Evolutionary conservation across 305 asterid species (phyloP).

Genomic region (Andrographis paniculata): DNA sequence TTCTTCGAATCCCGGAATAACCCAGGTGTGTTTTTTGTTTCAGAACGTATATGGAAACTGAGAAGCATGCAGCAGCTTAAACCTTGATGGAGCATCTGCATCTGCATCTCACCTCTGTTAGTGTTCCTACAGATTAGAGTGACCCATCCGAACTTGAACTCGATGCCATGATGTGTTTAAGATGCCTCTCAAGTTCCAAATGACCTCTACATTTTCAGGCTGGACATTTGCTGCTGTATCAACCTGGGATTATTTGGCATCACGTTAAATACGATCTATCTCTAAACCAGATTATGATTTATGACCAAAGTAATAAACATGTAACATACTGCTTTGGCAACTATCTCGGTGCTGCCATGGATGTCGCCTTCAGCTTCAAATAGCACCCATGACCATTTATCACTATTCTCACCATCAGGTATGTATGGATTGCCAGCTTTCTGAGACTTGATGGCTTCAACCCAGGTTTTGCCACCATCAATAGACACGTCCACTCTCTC

Average conservation of each 20-base stretch:
- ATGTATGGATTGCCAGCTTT: conserved; percentile 53
- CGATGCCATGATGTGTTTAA: conserved; percentile 95
- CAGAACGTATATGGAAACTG: too few relatives aligned
- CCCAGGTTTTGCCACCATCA: conserved; percentile 85
- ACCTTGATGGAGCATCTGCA: too few relatives aligned
- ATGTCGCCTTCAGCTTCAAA: conserved; percentile 75
- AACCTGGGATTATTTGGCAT: conserved; percentile 40
- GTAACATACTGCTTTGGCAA: conserved; percentile 79
- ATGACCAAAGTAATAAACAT: not conserved
- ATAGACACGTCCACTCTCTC: conserved; percentile 83
- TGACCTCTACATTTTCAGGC: conserved; percentile 66
- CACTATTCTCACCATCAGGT: conserved; percentile 52
- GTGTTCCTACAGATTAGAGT: conserved; percentile 69
- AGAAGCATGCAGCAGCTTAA: too few relatives aligned
- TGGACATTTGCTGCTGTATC: conserved; percentile 79
- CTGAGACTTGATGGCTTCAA: conserved; percentile 77
- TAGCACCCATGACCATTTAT: conserved; percentile 98
- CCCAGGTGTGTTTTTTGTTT: too few relatives aligned
- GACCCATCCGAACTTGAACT: conserved; percentile 61
- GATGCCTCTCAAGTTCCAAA: conserved; percentile 95
- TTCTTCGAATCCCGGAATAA: too few relatives aligned
- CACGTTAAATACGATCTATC: not conserved
- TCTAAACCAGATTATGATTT: not conserved
- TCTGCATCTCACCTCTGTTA: too few relatives aligned
- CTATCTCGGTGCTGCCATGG: conserved; percentile 50